Base-by-base conservation (phyloP, 257 asterid genomes). In the Scutellaria minor region DNA sequence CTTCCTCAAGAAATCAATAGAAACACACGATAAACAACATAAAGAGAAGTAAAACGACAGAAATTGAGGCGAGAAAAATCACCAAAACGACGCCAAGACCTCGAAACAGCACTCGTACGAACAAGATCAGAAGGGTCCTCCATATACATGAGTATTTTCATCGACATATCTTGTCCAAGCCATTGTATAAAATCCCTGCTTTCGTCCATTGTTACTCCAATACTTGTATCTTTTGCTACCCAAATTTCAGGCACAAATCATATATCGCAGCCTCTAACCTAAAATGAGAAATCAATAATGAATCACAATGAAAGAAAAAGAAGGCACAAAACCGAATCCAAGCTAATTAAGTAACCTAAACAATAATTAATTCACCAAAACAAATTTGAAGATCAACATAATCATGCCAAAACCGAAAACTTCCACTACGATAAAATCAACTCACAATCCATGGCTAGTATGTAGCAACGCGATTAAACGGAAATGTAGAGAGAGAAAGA, bases 61-160 rank as follows among this genome's bases (percentile, higher is more conserved):
- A 5, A 39, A 66, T 40, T 1, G 52, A 68, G n/a, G 44, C 9
- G 59, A 62, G 15, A 64, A 5, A 85, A 53, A 85, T 87, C 82
- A 90, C 96, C 89, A 64, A 86, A 86, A 6, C 72, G 84, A 48
- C 85, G 88, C 97, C 97, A 91, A 51, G 86, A 84, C 56, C 81
- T 84, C 15, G 97, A 91, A 69, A 91, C 97, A n/a, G 85, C 84
- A 53, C 85, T 54, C 22, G 74, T 85, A 13, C 94, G 94, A 58
- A 84, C 83, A 62, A 89, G 87, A 85, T 91, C 90, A 62, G 86
- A 72, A 18, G 96, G 94, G 73, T 91, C 87, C 63, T 85, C 88
- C 89, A 89, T 83, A 72, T 69, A 82, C 80, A 53, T 63, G 54
- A 91, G 81, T 73, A 89, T 87, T 70, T 79, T 83, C 4, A 78